Evolutionary conservation across 2,329 filamentous ascomycete species (phyloP), one percentile per base, ranked within the genome.

Genomic region (Pseudogymnoascus sp.): DNA sequence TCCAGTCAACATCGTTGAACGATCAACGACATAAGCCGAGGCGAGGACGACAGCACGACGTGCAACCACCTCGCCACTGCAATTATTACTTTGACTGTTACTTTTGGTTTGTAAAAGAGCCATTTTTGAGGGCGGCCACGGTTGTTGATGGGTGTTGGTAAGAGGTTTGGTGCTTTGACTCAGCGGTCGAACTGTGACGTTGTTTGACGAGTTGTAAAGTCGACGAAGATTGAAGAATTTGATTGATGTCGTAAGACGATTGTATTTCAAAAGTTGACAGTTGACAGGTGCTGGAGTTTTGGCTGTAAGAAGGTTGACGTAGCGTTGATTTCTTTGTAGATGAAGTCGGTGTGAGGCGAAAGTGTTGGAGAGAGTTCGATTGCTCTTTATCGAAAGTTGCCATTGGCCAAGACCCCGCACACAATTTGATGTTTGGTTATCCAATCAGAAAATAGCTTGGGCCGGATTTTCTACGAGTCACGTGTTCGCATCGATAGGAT

Each of bases 21-120:
- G 80, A 78, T 93, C 86, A 77, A 93, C 90, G 72, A 90, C 81
- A 80, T 96, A 97, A 84, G 91, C 96, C 77, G 88, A 93, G 79
- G 93, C 92, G 80, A 93, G 88, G 78, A 95, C 87, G 77, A 89
- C 89, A 80, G 86, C 82, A 77, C 81, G 80, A 72, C 83, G 82
- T 47, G 72, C 72, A 68, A 71, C 73, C 78, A 76, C 80, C 77
- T 80, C 79, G 79, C 78, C 82, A 81, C 85, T 85, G 83, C 85
- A 84, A 83, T 86, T 90, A 86, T 83, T 89, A 90, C 86, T 89
- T 87, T 83, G 86, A 82, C 62, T 70, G 67, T 69, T 66, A 68
- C 64, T 72, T 63, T 71, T 66, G 59, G 69, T 72, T 71, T 69
- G 72, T 69, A 67, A 70, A 69, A 71, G 70, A 64, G 72, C 67